phyloP scores from a whole-genome alignment of 202 grass and related monocot genomes.

The Dendrocalamus latiflorus region DNA sequence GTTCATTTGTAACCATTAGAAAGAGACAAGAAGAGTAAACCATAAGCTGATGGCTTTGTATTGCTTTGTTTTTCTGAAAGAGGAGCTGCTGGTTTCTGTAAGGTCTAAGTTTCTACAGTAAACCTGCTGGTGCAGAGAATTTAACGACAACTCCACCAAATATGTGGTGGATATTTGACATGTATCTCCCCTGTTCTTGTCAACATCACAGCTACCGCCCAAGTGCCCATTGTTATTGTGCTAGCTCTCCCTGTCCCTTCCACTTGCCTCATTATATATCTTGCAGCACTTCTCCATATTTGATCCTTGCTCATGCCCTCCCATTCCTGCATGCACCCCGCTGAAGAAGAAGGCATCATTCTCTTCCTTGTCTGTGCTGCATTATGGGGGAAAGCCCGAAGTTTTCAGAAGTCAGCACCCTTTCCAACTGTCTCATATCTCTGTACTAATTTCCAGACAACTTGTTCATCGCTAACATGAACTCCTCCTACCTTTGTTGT shows the following conservation, averaged over 20 bases:
- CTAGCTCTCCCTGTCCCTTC: constrained; percentile 12
- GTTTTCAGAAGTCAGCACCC: constrained; percentile 42
- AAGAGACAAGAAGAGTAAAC: too few species aligned
- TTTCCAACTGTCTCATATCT: not conserved
- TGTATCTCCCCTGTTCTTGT: constrained; percentile 29
- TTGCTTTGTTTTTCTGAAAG: not conserved
- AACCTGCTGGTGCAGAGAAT: not conserved
- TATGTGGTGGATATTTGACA: not conserved
- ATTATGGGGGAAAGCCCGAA: constrained; percentile 36
- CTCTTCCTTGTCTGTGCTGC: not conserved
- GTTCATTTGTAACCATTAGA: too few species aligned
- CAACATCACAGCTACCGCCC: constrained; percentile 12
- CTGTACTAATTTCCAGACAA: not conserved
- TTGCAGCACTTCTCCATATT: not conserved
- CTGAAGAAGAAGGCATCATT: not conserved
- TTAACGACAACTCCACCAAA: constrained; percentile 6
- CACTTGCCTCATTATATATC: constrained; percentile 23
- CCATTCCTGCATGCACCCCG: constrained; percentile 2
- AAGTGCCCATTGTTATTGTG: not conserved
- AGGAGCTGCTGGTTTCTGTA: not conserved
- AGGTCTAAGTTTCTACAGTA: not conserved
- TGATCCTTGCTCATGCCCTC: too few species aligned
- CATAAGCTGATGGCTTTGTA: too few species aligned
- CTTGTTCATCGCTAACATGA: not conserved
- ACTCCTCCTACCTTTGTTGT: not conserved